Base-by-base conservation (phyloP, 495 filamentous ascomycete genomes). In the Hypoxylon fragiforme region DNA sequence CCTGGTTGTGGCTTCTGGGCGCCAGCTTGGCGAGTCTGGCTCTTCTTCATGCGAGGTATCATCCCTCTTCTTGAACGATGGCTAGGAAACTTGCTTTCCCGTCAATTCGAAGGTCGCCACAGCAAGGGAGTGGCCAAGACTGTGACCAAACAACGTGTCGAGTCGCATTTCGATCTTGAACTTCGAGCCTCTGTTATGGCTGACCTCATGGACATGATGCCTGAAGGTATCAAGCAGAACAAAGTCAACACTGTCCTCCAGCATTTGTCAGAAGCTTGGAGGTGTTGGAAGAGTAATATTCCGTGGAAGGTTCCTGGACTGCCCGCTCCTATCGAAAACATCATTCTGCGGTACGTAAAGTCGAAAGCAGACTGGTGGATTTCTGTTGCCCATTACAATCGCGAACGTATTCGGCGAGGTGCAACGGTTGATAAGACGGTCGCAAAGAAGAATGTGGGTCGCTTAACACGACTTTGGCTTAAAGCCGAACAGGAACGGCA, bases 271-370 rank as follows among this genome's bases (percentile, higher is more conserved):
- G 94, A 99, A 73, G 94, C 94, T 7, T 99, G 94, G 94, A 81
- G 94, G 70, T 99, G 94, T 73, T 99, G 94, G 94, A 99, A 99
- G 87, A 96, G 91, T 79, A 98, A 98, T 65, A 97, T 98, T 62
- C 94, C 94, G 3, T 98, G 94, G 94, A 98, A 98, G 74, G 94
- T 98, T 2, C 94, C 94, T 46, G 94, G 94, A 21, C 71, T 98
- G 42, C 94, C 94, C 32, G 95, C 95, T 2, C 91, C 94, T 1
- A 97, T 98, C 49, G 94, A 98, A 72, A 97, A 97, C 64, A 95
- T 97, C 62, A 97, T 98, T 64, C 79, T 98, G 51, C 87, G 94
- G 54, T 98, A 98, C 60, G 94, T 98, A 51, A 98, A 98, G 79
- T 89, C 90, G 68, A 98, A 98, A 75, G 95, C 94, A 19, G 94